Evolutionary conservation across 192 early-diverging fungal genomes (phyloP), one percentile per base, ranked within the genome.

Genomic region (Podila epigama): DNA sequence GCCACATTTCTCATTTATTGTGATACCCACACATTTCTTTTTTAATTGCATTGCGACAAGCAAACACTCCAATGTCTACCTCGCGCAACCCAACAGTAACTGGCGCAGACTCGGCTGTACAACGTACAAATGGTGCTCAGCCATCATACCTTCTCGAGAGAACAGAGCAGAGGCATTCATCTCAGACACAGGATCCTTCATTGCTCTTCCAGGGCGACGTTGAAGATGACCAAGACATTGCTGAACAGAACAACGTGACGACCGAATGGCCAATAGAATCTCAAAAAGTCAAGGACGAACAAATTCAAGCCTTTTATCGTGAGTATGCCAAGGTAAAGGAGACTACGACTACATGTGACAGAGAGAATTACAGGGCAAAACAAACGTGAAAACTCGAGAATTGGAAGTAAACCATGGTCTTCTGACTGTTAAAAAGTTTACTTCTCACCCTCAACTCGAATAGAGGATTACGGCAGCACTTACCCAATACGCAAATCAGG

Each of bases 401-500:
- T n/a, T n/a, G n/a, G n/a, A n/a, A n/a, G n/a, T n/a, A n/a, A n/a
- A n/a, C n/a, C n/a, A n/a, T n/a, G n/a, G n/a, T n/a, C n/a, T n/a
- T n/a, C n/a, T n/a, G n/a, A n/a, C n/a, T n/a, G n/a, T n/a, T n/a
- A n/a, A n/a, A n/a, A n/a, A n/a, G n/a, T 53, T 22, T 27, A 16
- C 33, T 31, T 40, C 25, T 56, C 32, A 20, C 15, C n/a, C 36
- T 33, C 6, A 16, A 18, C 31, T 13, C 48, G 16, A 22, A 33
- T 68, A 77, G 73, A 77, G 60, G 54, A 64, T 77, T n/a, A 55
- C 73, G 10, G 63, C 59, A 4, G 55, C 54, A n/a, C 32, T 75
- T 42, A 75, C 58, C 7, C 52, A 63, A 20, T 57, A 66, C 28
- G 36, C 9, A 56, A 42, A 4, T n/a, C 35, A 22, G 37, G 41